Evolutionary conservation across 2,329 filamentous ascomycete genomes (phyloP).

Genomic region (Nakataea oryzae): DNA sequence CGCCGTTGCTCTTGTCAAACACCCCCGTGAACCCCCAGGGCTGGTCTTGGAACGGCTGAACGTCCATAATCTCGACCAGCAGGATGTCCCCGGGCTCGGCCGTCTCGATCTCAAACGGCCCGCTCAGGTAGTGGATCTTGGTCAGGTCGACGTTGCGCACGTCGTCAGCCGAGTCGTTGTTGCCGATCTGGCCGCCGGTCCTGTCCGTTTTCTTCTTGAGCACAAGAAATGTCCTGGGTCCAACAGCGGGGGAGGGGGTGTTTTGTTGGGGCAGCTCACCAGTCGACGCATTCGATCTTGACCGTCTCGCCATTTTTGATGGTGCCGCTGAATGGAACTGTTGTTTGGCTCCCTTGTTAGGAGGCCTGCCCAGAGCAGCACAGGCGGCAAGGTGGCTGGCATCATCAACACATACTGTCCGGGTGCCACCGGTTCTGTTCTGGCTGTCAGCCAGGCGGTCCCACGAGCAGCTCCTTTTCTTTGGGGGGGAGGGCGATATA

Average conservation of each 20-base stretch:
- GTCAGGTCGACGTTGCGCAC: constrained; percentile 77
- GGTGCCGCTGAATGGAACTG: constrained; percentile 62
- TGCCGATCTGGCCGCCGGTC: constrained; percentile 73
- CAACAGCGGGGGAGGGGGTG: constrained; percentile 13
- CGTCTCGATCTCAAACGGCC: constrained; percentile 77
- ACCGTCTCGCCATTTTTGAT: constrained; percentile 81
- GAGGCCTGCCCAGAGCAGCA: background rate
- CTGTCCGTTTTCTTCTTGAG: constrained; percentile 16
- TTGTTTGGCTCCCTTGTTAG: background rate
- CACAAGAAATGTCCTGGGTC: constrained; percentile 7
- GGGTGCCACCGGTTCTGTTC: constrained; percentile 84
- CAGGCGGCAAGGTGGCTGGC: background rate
- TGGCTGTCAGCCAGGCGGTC: background rate
- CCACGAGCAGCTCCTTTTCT: too few relatives aligned
- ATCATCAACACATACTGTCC: constrained; percentile 48
- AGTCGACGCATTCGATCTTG: constrained; percentile 88
- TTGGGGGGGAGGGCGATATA: background rate
- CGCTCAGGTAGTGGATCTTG: constrained; percentile 76
- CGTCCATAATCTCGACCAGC: constrained; percentile 83
- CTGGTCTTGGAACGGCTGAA: constrained; percentile 75
- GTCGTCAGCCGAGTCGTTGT: constrained; percentile 86
- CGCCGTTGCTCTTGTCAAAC: constrained; percentile 72
- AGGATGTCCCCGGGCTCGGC: constrained; percentile 79
- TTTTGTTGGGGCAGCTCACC: constrained; percentile 25
- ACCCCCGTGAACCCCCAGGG: constrained; percentile 88